Percentiles rank a stretch among this genome's conserved stretches.
Evolutionary conservation across 352 stramenopile genomes (phyloP).

Genomic region (Pythium biforme): DNA sequence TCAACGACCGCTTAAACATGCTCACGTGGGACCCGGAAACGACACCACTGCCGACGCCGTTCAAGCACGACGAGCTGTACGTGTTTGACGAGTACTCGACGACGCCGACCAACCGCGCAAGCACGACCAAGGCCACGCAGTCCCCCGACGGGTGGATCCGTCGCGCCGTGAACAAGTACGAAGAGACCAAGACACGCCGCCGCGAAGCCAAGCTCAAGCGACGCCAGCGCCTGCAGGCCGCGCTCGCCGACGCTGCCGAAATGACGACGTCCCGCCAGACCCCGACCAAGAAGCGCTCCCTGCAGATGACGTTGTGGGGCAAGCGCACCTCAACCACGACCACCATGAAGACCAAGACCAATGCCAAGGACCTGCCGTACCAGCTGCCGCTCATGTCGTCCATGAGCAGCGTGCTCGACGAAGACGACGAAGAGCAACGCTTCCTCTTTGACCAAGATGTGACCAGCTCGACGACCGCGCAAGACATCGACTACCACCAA

Average conservation of each 20-base stretch:
- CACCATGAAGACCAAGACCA: conserved; percentile 21
- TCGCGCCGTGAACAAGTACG: conserved; percentile 25
- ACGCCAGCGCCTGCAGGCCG: conserved; percentile 1
- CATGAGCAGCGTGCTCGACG: conserved; percentile 16
- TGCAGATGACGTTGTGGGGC: conserved; percentile 23
- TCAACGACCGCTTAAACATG: conserved; percentile 40
- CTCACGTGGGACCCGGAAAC: conserved; percentile 36
- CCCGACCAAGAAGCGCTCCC: conserved; percentile 27
- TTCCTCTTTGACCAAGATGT: conserved; percentile 23
- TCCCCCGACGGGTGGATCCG: conserved; percentile 23
- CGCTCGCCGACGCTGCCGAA: not conserved
- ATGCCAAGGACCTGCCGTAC: conserved; percentile 29
- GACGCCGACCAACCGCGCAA: conserved; percentile 8
- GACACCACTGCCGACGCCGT: conserved; percentile 24
- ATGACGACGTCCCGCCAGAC: conserved; percentile 7
- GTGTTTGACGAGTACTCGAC: conserved; percentile 35
- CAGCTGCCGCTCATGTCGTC: conserved; percentile 25
- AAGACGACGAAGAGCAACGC: conserved; percentile 25
- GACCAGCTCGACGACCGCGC: not conserved
- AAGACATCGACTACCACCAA: not conserved
- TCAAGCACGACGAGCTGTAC: conserved; percentile 28
- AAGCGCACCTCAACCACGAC: conserved; percentile 5
- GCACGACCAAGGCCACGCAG: conserved; percentile 10
- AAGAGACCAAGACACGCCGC: conserved; percentile 28
- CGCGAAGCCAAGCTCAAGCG: conserved; percentile 18